Base-by-base conservation (phyloP, 208 protist genomes). In the Herpetomonas tarakana region DNA sequence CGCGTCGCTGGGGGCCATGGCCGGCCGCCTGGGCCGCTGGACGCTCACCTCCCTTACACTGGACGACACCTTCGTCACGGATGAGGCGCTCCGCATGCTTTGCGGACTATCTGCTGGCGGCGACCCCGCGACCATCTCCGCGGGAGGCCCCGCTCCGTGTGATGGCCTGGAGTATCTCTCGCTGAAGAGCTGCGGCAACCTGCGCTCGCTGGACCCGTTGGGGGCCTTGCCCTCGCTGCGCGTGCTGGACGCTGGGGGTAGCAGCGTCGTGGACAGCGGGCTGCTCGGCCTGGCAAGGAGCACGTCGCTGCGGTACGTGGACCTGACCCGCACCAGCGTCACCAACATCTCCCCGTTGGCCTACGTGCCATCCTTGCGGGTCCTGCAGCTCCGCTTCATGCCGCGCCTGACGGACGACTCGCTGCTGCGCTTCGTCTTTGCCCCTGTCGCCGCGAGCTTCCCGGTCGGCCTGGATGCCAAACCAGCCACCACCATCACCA, bases 351-450 rank as follows among this genome's bases (percentile, higher is more conserved):
- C 51, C 12, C 62, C 51, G 19, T 52, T 75, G 12, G 58, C 47
- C 7, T 55, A 52, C 12, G 50, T 75, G 45, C 6, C 41, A 18
- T 2, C 54, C 39, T 56, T 77, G 56, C 54, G 54, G 14, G 31
- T 21, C 18, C 14, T 73, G 27, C 55, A 62, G 35, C 44, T 68
- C 18, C 66, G 56, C 44, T 28, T 31, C 56, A 60, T 57, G 19
- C 56, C 44, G 19, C 44, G 44, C 6, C 57, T 72, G 47, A 65
- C 30, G 28, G 62, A 68, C 24, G 58, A 50, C 1, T 56, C 39
- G 31, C 54, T 68, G 64, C 46, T 71, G 29, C 65, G 70, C 31
- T 66, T 66, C 19, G 62, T 68, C 18, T 67, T 61, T 35, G 54
- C 70, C 22, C 14, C 6, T 30, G 46, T 66, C 18, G 31, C 54